Conservation (phyloP, 305 asterid genomes). For the Galium porrigens region DNA sequence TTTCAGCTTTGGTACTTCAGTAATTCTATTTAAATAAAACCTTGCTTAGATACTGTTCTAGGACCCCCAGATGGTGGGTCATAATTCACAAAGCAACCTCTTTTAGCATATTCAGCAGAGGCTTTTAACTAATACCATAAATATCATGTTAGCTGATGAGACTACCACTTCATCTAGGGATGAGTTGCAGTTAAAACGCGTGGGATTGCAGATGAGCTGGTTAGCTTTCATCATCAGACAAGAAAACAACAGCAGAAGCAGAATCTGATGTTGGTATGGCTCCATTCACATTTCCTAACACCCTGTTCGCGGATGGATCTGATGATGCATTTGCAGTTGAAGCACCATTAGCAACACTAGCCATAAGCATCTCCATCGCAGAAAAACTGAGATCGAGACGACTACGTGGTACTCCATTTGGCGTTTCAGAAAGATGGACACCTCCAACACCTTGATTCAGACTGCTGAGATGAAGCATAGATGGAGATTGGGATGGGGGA, state of each 20-base stretch:
- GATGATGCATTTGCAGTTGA: not conserved
- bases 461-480: conserved; percentile 7
- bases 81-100: no score
- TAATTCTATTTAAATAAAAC: no score
- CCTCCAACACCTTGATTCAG: conserved; percentile 15
- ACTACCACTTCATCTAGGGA: not conserved
- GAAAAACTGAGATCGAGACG: conserved; percentile 10
- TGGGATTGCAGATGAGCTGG: not conserved
- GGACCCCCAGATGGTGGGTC: no score
- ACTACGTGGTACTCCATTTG: conserved; percentile 13
- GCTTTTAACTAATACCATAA: no score
- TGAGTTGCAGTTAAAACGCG: not conserved
- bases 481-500: conserved; percentile 16
- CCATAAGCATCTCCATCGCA: conserved; percentile 26
- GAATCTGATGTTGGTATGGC: conserved; percentile 8
- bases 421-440: conserved; percentile 15
- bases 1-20: no score
- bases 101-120: no score
- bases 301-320: conserved; percentile 14
- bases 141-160: not conserved
- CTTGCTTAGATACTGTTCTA: no score
- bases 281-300: conserved; percentile 6
- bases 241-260: conserved; percentile 22
- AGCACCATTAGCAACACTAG: no score
- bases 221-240: conserved; percentile 34